These are phyloP conservation scores for Plasmodium cynomolgi DNA, from an alignment of 169 alveolate genomes.

Conservation along the genomic window DNA sequence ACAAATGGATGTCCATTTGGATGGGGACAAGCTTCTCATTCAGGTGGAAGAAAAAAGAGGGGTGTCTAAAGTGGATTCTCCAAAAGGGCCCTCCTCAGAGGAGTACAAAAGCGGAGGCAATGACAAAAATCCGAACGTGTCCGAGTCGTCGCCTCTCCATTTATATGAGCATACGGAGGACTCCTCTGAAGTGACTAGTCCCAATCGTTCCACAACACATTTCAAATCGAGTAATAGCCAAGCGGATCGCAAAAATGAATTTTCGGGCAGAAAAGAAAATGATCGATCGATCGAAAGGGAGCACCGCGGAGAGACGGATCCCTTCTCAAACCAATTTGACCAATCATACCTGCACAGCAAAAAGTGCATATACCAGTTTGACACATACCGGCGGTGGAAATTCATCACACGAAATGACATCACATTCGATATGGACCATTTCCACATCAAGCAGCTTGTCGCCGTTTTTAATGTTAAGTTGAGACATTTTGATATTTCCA, in stretches of 20 bases:
- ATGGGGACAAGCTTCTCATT: background rate
- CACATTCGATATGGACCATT: slow-evolving; percentile 27
- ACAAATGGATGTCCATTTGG: background rate
- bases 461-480: slow-evolving; percentile 56
- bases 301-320: background rate
- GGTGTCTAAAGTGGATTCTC: background rate
- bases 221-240: background rate
- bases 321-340: background rate
- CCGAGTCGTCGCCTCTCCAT: background rate
- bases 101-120: background rate
- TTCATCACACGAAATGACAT: slow-evolving; percentile 39
- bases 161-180: background rate
- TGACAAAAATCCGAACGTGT: background rate
- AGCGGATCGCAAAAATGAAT: background rate
- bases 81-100: background rate
- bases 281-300: background rate
- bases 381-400: slow-evolving; percentile 42
- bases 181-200: background rate
- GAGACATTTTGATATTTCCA: slow-evolving; percentile 34
- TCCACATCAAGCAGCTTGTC: slow-evolving; percentile 46
- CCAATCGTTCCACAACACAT: background rate
- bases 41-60: background rate
- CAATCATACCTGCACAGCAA: background rate
- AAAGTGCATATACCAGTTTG: slow-evolving; percentile 46
- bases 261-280: background rate